Percentiles rank a stretch among this genome's conserved stretches.
Conservation (phyloP, 2,329 filamentous ascomycete species). For the Tolypocladium album region DNA sequence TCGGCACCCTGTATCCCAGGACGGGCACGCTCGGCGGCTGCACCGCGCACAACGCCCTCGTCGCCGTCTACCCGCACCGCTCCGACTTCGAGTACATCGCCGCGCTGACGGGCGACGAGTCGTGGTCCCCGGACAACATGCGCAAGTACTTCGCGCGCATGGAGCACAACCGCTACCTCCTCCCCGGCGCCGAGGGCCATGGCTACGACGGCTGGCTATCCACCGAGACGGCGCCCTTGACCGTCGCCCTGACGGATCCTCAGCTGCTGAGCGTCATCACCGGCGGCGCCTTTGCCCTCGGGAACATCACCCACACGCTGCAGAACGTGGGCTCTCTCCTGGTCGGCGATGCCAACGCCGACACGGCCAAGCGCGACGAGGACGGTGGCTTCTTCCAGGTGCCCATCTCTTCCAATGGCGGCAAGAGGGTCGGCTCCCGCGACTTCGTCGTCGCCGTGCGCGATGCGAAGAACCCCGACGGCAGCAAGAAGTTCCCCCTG, state of each 20-base stretch:
- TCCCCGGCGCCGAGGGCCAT: conserved; percentile 30
- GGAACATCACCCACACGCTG: conserved; percentile 17
- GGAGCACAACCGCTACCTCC: conserved; percentile 41
- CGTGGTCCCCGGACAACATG: conserved; percentile 50
- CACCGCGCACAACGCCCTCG: conserved; percentile 49
- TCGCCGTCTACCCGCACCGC: conserved; percentile 46
- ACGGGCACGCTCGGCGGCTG: conserved; percentile 37
- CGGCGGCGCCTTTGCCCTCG: conserved; percentile 12
- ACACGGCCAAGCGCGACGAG: conserved; percentile 31
- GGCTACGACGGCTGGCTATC: conserved; percentile 47
- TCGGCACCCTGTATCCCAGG: conserved; percentile 36
- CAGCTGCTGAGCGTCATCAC: conserved; percentile 31
- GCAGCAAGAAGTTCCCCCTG: conserved; percentile 6
- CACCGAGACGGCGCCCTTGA: conserved; percentile 38
- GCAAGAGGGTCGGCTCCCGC: conserved; percentile 33
- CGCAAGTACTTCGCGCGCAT: conserved; percentile 45
- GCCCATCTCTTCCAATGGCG: conserved; percentile 31
- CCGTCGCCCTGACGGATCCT: conserved; percentile 37
- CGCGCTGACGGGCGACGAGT: conserved; percentile 45
- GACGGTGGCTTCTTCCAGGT: conserved; percentile 30
- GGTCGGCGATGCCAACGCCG: conserved; percentile 40
- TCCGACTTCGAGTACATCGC: conserved; percentile 50
- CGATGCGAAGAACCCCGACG: conserved; percentile 11
- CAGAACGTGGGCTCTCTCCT: conserved; percentile 25
- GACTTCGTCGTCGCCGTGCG: conserved; percentile 32